These are phyloP conservation scores for Diversispora epigaea DNA, from an alignment of 192 early-diverging fungal species.

Conservation along the genomic window DNA sequence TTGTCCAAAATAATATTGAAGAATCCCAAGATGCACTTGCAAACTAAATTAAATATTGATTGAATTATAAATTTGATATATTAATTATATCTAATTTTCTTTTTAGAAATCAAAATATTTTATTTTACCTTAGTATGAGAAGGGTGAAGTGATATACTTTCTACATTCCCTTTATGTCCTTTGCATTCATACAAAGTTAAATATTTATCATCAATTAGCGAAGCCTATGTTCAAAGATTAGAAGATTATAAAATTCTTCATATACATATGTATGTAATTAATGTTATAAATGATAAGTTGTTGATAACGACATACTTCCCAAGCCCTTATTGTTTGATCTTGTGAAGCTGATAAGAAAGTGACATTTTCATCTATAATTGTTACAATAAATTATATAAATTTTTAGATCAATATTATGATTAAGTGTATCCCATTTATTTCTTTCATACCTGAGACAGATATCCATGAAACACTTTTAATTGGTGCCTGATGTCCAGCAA, in stretches of 20 bases:
- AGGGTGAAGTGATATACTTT: constrained; percentile 66
- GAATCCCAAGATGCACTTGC: constrained; percentile 77
- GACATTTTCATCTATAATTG: constrained; percentile 44
- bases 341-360: constrained; percentile 57
- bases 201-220: constrained; percentile 42
- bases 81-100: neutral
- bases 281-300: neutral
- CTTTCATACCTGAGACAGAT: constrained; percentile 48
- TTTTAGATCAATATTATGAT: neutral
- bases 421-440: neutral
- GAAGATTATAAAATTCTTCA: neutral
- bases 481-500: constrained; percentile 67
- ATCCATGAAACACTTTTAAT: constrained; percentile 79
- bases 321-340: constrained; percentile 67
- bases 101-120: neutral
- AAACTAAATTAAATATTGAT: constrained; percentile 43
- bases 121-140: constrained; percentile 46
- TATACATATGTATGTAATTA: neutral
- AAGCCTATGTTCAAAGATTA: constrained; percentile 31
- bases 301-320: constrained; percentile 46
- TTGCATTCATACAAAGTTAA: constrained; percentile 65
- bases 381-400: constrained; percentile 1
- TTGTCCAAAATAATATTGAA: constrained; percentile 78
- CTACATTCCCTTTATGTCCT: constrained; percentile 81
- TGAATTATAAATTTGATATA: neutral